Base-by-base conservation (phyloP, 805 yeast species). In the Schwanniomyces pseudopolymorphus region DNA sequence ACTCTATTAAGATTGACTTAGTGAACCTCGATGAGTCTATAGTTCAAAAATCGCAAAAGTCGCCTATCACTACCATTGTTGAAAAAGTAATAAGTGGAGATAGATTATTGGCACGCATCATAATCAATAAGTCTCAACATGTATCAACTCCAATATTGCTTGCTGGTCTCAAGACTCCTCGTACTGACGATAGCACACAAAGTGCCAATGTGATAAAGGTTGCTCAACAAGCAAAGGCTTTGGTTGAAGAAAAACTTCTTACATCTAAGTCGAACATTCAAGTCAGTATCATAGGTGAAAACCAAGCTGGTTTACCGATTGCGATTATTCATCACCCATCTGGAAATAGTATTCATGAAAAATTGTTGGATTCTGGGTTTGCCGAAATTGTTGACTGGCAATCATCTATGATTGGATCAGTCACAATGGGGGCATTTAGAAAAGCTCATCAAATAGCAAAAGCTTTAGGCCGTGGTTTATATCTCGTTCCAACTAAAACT, bases 321-420 rank as follows among this genome's bases (percentile, higher is more conserved):
- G 87, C 76, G 16, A 67, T 78, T 40, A 63, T 88, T 31, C 59
- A 72, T 45, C 92, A 87, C 58, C 89, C 95, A 26, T 85, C 87
- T 4, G 96, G 96, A 14, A 72, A 71, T 54, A 83, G 83, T 50
- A 83, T 88, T 55, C 81, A 85, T 47, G 86, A 82, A 53, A 79
- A 80, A 52, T 68, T 89, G 46, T 73, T 89, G 48, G 80, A 77
- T 46, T 74, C 73, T 45, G 96, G 96, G 9, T 72, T 84, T 25
- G 96, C 85, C 10, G 83, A 81, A 53, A 81, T 88, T 41, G 79
- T 83, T 21, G 96, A 89, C 61, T 84, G 92, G 89, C 96, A 89
- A 61, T 80, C 89, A 1, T 59, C 78, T 11, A 56, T 81, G 36
- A 69, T 89, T 47, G 96, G 96, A 4, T 69, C 89, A 9, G 66